Percentiles rank a stretch among this genome's conserved stretches.
Conservation (phyloP, 805 yeast genomes). For the Candida mattraensis region DNA sequence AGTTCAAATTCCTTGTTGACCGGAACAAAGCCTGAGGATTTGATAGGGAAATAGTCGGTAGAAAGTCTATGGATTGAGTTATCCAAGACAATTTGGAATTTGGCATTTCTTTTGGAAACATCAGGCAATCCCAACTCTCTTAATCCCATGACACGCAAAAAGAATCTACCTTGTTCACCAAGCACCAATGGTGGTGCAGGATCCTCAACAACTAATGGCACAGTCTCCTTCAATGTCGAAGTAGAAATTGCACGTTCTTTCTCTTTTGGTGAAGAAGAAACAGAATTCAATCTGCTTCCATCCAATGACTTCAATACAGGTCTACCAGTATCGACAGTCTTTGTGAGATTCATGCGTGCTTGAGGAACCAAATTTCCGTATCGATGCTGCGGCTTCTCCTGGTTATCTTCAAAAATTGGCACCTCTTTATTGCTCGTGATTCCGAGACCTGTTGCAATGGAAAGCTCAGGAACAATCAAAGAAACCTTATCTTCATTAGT, state of each 20-base stretch:
- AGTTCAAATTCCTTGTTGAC: constrained; percentile 80
- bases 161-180: constrained; percentile 50
- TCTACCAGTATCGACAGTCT: no score
- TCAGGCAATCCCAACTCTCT: constrained; percentile 49
- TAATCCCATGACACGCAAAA: constrained; percentile 49
- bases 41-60: constrained; percentile 46
- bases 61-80: constrained; percentile 80
- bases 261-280: no score
- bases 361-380: constrained; percentile 25
- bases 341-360: no score
- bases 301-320: no score
- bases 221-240: constrained; percentile 5
- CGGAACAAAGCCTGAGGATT: constrained; percentile 28
- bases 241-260: neutral
- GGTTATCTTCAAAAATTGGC: neutral
- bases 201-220: no score
- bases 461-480: constrained; percentile 30
- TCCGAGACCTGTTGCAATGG: constrained; percentile 25
- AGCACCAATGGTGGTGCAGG: constrained; percentile 17
- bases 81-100: constrained; percentile 59
- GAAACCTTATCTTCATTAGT: constrained; percentile 21
- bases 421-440: neutral
- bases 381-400: constrained; percentile 1
- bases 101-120: constrained; percentile 43
- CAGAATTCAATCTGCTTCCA: no score